Evolutionary conservation across 192 early-diverging fungal species (phyloP).

Genomic region (Gryganskiella cystojenkinii): DNA sequence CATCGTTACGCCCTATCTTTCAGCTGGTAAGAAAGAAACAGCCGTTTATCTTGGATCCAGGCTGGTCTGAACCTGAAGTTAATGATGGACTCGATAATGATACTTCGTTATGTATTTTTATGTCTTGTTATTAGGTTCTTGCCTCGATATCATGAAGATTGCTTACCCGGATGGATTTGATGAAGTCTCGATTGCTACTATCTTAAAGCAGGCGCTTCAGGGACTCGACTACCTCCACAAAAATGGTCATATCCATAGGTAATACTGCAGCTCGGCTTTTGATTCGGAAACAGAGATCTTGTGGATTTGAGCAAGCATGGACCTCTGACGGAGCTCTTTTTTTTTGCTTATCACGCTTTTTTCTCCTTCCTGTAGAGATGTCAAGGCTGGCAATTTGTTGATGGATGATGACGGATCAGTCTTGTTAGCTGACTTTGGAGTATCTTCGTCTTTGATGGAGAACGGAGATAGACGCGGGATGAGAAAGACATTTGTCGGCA

Average conservation of each 20-base stretch:
- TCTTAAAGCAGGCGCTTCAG: conserved; percentile 80
- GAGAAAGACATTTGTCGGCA: conserved; percentile 80
- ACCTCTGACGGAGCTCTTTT: not conserved
- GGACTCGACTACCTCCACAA: conserved; percentile 74
- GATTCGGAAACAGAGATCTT: not conserved
- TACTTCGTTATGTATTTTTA: too few species aligned
- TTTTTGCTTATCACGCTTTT: not conserved
- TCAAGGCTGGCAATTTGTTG: conserved; percentile 77
- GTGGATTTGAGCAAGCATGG: not conserved
- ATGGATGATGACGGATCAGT: conserved; percentile 75
- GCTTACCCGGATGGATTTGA: conserved; percentile 86
- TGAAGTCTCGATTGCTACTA: conserved; percentile 80
- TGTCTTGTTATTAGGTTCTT: conserved; percentile 77
- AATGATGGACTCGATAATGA: too few species aligned
- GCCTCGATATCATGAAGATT: conserved; percentile 93
- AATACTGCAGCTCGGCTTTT: not conserved
- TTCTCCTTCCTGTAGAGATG: conserved; percentile 56
- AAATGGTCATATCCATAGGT: conserved; percentile 73
- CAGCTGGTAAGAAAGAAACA: conserved; percentile 66
- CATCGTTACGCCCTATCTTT: conserved; percentile 88
- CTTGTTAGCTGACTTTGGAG: conserved; percentile 76
- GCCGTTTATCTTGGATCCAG: too few species aligned
- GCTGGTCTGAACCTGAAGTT: too few species aligned
- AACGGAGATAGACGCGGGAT: conserved; percentile 67
- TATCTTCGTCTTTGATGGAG: conserved; percentile 73